phyloP scores from a whole-genome alignment of 1,284 basidiomycete species.

The Austroboletus niveus region DNA sequence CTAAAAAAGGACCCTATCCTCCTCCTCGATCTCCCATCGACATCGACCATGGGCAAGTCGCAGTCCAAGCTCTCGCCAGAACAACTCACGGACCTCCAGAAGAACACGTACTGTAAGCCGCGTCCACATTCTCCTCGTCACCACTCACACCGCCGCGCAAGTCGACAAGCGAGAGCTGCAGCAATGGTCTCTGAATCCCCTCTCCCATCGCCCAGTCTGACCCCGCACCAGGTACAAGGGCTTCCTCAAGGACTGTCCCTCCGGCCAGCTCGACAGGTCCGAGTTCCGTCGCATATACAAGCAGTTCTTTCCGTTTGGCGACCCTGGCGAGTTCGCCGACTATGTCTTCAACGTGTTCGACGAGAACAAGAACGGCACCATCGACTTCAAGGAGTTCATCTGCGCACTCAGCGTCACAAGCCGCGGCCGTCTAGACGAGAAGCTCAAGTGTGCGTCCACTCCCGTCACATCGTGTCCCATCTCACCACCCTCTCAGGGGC shows the following conservation, averaged over 20 bases:
- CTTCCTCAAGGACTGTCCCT: slow-evolving; percentile 98
- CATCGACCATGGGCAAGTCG: slow-evolving; percentile 83
- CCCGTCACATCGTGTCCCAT: slow-evolving; percentile 6
- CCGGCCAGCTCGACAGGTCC: slow-evolving; percentile 92
- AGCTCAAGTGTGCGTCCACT: slow-evolving; percentile 84
- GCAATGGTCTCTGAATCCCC: slow-evolving; percentile 71
- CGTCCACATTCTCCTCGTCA: neutral
- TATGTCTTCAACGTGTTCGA: slow-evolving; percentile 99
- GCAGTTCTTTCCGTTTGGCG: slow-evolving; percentile 99
- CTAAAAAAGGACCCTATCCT: slow-evolving; percentile 34
- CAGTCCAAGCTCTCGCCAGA: slow-evolving; percentile 96
- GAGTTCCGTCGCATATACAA: slow-evolving; percentile 99
- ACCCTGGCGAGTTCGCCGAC: slow-evolving; percentile 95
- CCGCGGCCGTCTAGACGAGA: slow-evolving; percentile 93
- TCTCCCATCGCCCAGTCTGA: slow-evolving; percentile 8
- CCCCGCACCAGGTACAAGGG: slow-evolving; percentile 85
- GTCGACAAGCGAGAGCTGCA: slow-evolving; percentile 99
- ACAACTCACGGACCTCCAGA: slow-evolving; percentile 94
- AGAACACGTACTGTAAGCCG: slow-evolving; percentile 94
- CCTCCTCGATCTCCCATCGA: slow-evolving; percentile 6
- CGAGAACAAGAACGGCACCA: slow-evolving; percentile 92
- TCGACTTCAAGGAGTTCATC: slow-evolving; percentile 99
- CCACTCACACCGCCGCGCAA: slow-evolving; percentile 34
- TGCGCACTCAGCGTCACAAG: slow-evolving; percentile 95
- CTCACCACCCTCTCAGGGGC: slow-evolving; percentile 69